Evolutionary conservation across 768 basidiomycete genomes (phyloP), one percentile per base, ranked within the genome.

Genomic region (Mycena belliarum): DNA sequence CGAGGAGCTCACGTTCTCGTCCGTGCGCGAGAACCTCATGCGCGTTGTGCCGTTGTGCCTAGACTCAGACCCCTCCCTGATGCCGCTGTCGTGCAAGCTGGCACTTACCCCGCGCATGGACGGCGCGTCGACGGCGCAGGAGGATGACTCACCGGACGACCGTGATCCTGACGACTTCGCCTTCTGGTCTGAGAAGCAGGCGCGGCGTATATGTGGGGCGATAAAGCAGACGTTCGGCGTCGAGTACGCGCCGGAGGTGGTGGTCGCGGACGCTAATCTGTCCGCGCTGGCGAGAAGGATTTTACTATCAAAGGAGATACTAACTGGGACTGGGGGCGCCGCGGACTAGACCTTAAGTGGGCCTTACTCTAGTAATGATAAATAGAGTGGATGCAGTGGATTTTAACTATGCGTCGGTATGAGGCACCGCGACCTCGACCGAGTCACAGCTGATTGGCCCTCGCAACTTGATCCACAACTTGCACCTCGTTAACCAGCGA

Each of bases 211-310:
- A 63, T 89, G 88, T 49, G 73, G 76, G 20, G 87, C 85, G 25
- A 85, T 96, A 56, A 76, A 90, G 64, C 84, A 92, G 69, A 83
- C 88, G 28, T 98, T 97, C 72, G 85, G 81, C 24, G 89, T 98
- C 38, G 95, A 98, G 67, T 88, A 94, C 69, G 88, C 87, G 10
- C 83, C 87, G 23, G 93, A 96, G 67, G 94, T 99, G 35, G 81
- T 99, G 47, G 79, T 98, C 45, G 96, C 93, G 3, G 94, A 97
- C 66, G 95, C 97, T 25, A 98, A 98, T 72, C 71, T 98, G 67
- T 83, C 85, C n/a, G 79, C 87, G 25, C 75, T 99, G 58, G 86
- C 93, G 2, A 88, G 88, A 65, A 80, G 93, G 66, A 91, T 99
- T 65, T 72, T 95, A 61, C 82, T 87, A 23, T 89, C 91, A 18